Evolutionary conservation across 305 asterid genomes (phyloP), one percentile per base, ranked within the genome.

Genomic region (Fraxinus latifolia): DNA sequence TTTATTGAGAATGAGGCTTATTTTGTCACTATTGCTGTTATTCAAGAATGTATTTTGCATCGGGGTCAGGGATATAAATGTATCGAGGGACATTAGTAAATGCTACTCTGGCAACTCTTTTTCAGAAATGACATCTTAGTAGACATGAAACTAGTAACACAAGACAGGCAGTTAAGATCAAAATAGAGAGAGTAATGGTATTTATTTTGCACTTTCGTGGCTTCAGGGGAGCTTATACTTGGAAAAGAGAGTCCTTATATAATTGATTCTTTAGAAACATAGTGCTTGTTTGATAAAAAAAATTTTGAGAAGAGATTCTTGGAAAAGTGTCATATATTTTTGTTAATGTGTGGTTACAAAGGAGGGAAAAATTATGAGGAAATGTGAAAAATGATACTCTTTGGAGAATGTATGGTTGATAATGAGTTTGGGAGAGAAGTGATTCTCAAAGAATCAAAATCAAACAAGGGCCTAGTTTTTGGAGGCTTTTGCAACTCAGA

Each of bases 401-500:
- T 53, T 5, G 65, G 65, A 53, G 65, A 53, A n/a, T 53, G 3
- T 53, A 53, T 53, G 9, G 65, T 53, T 53, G 65, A 53, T n/a
- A 53, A n/a, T 53, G 65, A 53, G 65, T 50, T 8, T 53, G 65
- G 25, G 65, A n/a, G 65, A 53, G 65, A n/a, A 1, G 9, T n/a
- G 65, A 53, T 53, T 53, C 8, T 53, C 9, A n/a, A 53, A 53
- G 8, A 53, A 53, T 53, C 62, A n/a, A 53, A 53, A n/a, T 53
- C 62, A 53, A 50, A 15, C 60, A 15, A 53, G 62, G 21, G 62
- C 62, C 15, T 53, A 53, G 25, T 53, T 62, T 62, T 62, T 62
- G 5, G 84, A 83, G 60, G 47, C 71, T 32, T 71, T 77, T 81
- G 71, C 79, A 84, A 80, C 62, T 65, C 19, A 32, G 67, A 68